phyloP scores from a whole-genome alignment of 208 protist species.

The Acanthamoeba royreba region DNA sequence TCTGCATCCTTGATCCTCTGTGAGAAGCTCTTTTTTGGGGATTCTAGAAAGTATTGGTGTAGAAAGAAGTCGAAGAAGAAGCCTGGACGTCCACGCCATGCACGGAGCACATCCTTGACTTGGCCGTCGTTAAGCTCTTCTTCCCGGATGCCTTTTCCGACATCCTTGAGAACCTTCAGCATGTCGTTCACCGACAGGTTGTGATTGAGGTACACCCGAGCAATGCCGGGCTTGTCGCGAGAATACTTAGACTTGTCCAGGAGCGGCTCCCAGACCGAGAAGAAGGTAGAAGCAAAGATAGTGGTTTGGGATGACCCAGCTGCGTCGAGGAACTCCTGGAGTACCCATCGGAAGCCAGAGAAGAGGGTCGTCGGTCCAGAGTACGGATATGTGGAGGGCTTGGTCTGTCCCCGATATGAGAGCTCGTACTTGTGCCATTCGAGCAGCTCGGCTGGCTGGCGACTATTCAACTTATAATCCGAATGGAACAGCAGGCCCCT shows the following conservation, averaged over 20 bases:
- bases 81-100: not conserved
- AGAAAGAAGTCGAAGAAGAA: slow-evolving; percentile 21
- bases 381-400: not conserved
- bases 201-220: not conserved
- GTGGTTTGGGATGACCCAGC: not conserved
- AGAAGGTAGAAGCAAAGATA: not conserved
- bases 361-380: slow-evolving; percentile 16
- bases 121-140: not conserved
- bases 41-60: not conserved
- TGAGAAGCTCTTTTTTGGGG: not conserved
- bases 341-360: not conserved
- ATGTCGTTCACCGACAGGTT: not conserved
- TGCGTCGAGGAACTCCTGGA: not conserved
- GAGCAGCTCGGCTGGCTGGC: not conserved
- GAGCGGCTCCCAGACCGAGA: not conserved
- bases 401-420: not conserved
- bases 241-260: not conserved
- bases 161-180: not conserved
- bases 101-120: not conserved
- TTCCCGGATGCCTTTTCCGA: not conserved
- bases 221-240: not conserved
- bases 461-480: not conserved
- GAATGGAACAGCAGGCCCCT: not conserved
- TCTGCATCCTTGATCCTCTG: not conserved
- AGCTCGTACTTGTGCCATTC: not conserved